Conservation (phyloP, 345 rosid genomes). For the Turnera subulata region DNA sequence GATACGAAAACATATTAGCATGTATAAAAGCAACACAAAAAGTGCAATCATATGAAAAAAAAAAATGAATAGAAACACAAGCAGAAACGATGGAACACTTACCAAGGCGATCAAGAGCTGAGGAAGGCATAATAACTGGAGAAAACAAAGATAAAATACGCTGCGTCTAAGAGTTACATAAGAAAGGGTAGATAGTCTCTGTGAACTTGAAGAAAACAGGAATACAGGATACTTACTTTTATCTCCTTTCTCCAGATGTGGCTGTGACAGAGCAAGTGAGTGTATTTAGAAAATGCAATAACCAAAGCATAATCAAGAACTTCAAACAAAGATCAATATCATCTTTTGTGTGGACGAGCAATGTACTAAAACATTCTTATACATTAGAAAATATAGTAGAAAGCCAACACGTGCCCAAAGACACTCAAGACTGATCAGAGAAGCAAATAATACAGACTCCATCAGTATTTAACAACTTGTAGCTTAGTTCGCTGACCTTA, state of each 20-base stretch:
- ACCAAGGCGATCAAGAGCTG: slow-evolving; percentile 74
- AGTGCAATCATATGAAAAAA: no score
- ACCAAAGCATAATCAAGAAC: neutral
- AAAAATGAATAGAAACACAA: no score
- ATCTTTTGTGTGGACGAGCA: neutral
- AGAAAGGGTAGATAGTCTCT: neutral
- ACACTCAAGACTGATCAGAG: no score
- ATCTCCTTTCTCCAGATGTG: slow-evolving; percentile 65
- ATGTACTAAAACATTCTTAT: no score
- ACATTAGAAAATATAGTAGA: no score
- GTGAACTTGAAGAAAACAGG: neutral
- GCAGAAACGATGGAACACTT: slow-evolving; percentile 8
- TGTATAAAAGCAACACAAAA: neutral
- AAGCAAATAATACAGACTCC: no score
- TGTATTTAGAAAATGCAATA: neutral
- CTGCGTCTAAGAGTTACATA: no score
- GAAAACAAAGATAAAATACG: slow-evolving; percentile 8
- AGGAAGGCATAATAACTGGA: slow-evolving; percentile 69
- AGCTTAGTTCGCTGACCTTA: slow-evolving; percentile 49
- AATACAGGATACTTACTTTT: slow-evolving; percentile 36
- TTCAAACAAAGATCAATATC: neutral
- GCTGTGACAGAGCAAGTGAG: slow-evolving; percentile 22
- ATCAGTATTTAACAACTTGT: no score
- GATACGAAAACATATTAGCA: neutral
- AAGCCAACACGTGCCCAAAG: no score